Evolutionary conservation across 2,329 filamentous ascomycete species (phyloP), one percentile per base, ranked within the genome.

Genomic region (Shiraia bambusicola): DNA sequence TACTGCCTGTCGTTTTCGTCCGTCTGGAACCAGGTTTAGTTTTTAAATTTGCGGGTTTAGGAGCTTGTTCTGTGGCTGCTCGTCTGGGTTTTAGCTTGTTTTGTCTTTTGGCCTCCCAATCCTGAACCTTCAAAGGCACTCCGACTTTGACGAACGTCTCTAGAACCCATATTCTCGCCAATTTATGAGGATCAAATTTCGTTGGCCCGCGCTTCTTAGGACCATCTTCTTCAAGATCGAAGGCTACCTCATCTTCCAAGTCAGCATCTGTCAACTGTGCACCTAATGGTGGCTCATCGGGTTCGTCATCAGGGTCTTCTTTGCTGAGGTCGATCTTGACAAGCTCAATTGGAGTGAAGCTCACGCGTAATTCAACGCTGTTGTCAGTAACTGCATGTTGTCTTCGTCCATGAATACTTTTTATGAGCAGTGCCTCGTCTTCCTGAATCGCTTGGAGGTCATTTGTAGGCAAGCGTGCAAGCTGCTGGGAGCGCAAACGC

Each of bases 271-370:
- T 45, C 3, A 32, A 37, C 30, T 58, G 60, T 14, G 63, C 51
- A 10, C 42, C 36, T 6, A 40, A 25, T 12, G 50, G 48, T 9
- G 42, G 34, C 13, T 45, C 14, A 2, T 70, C 66, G 11, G 80
- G 71, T 8, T 87, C 84, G 27, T 87, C 82, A 38, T 88, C 84
- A 12, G 87, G 84, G 22, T 82, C 78, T 61, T 96, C 91, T 0
- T 77, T 75, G 9, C 82, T 79, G 16, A 96, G 71, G 58, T 95
- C 83, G 28, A 97, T 77, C 0, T 83, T 82, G 2, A 95, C 88
- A 12, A 96, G 77, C 22, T 87, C 79, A 2, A 82, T 76, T 0
- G 93, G 93, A 4, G 84, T 74, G 59, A 87, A 94, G 2, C 87
- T 83, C 15, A 97, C 70, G 6, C 92, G 84, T 8, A 96, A 66